Evolutionary conservation across 2,329 filamentous ascomycete species (phyloP), one percentile per base, ranked within the genome.

Genomic region (Didymella keratinophila): DNA sequence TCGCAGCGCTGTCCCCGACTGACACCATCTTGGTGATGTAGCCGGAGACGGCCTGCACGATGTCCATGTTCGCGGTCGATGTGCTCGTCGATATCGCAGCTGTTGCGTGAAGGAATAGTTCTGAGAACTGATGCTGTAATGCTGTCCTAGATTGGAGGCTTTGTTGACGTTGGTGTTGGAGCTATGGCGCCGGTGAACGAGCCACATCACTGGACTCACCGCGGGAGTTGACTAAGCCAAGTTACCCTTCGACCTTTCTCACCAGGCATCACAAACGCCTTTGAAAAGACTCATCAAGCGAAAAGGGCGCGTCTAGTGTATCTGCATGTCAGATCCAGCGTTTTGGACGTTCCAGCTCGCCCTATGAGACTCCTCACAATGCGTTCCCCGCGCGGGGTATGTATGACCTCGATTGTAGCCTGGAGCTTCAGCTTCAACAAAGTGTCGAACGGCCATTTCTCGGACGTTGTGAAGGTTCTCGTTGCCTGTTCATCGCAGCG

Each of bases 11-110:
- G 79, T 97, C 93, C 72, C 91, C 91, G 65, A 87, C 87, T 66
- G 92, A 90, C 77, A 98, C 89, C 87, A 99, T 97, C 85, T 93
- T 97, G 77, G 89, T 90, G 83, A 99, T 90, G 83, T 99, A 99
- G 80, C 92, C 91, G 71, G 93, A 90, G 74, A 97, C 89, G 67
- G 93, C 92, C 76, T 96, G 90, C 63, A 96, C 91, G 72, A 98
- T 88, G 76, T 99, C 95, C 95, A 99, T 99, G 69, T 42, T 61
- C 59, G 36, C 20, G 16, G 23, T 21, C 14, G 16, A 20, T 46
- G 3, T 41, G 28, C 21, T 43, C 18, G 44, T 46, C n/a, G 27
- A 23, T 41, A 14, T 41, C 11, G 20, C 37, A 23, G 37, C n/a
- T 3, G 30, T 20, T 39, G 27, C 12, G 14, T n/a, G 34, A 27